phyloP scores from a whole-genome alignment of 2,329 filamentous ascomycete species.

The Cladosporium halotolerans region DNA sequence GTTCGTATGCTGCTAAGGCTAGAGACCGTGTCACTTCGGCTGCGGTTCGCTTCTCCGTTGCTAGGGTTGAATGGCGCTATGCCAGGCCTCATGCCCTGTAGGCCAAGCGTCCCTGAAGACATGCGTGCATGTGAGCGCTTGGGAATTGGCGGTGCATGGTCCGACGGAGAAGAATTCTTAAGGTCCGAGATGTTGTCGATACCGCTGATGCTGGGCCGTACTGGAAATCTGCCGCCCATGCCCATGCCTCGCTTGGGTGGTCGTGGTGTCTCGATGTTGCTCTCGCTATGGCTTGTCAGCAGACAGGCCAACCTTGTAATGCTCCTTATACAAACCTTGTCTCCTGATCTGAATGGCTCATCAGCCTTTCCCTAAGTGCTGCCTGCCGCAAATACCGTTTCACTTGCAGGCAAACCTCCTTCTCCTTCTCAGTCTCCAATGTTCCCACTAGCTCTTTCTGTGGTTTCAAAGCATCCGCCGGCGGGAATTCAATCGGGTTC shows the following conservation, averaged over 20 bases:
- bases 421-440: constrained; percentile 54
- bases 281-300: constrained; percentile 53
- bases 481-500: constrained; percentile 77
- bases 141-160: constrained; percentile 64
- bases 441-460: constrained; percentile 13
- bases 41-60: constrained; percentile 61
- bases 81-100: constrained; percentile 54
- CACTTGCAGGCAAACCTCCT: constrained; percentile 53
- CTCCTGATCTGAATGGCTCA: constrained; percentile 24
- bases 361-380: constrained; percentile 27
- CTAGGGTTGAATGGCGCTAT: constrained; percentile 58
- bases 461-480: constrained; percentile 35
- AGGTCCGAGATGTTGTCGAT: constrained; percentile 53
- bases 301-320: background rate
- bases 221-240: constrained; percentile 50
- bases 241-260: constrained; percentile 52
- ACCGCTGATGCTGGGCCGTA: constrained; percentile 62
- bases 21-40: constrained; percentile 54
- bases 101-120: constrained; percentile 18
- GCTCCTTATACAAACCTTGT: constrained; percentile 16
- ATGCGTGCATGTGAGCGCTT: constrained; percentile 70
- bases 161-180: constrained; percentile 61
- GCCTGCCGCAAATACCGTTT: constrained; percentile 51
- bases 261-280: constrained; percentile 68
- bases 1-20: constrained; percentile 45